Evolutionary conservation across 352 stramenopile species (phyloP).

Genomic region (Pythium volutum): DNA sequence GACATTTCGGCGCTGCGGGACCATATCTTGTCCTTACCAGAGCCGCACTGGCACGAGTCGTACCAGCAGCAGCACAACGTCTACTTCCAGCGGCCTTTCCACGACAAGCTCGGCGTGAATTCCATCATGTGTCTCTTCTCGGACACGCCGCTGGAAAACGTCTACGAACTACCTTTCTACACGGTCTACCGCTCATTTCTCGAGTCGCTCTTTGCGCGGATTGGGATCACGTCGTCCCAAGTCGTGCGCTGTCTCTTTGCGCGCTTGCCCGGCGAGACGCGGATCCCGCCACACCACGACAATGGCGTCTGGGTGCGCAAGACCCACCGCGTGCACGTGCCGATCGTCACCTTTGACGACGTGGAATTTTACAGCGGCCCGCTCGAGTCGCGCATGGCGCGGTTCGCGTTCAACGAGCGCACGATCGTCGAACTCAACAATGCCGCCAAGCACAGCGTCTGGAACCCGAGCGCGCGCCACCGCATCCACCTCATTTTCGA

Average conservation of each 20-base stretch:
- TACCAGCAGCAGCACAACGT: constrained; percentile 77
- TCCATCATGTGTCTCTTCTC: constrained; percentile 96
- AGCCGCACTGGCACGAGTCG: constrained; percentile 37
- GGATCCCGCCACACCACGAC: constrained; percentile 95
- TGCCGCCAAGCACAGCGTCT: constrained; percentile 91
- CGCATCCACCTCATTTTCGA: constrained; percentile 97
- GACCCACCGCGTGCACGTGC: constrained; percentile 93
- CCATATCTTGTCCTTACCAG: constrained; percentile 35
- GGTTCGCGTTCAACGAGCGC: constrained; percentile 86
- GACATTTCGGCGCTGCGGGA: constrained; percentile 37
- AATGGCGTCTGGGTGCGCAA: constrained; percentile 92
- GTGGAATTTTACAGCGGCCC: constrained; percentile 67
- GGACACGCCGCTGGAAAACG: constrained; percentile 93
- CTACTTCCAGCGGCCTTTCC: constrained; percentile 84
- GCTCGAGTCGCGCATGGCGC: constrained; percentile 51
- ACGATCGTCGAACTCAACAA: constrained; percentile 98
- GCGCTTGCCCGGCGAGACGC: constrained; percentile 87
- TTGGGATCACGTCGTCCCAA: constrained; percentile 42
- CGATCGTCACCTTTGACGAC: constrained; percentile 81
- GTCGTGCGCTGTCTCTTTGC: constrained; percentile 93
- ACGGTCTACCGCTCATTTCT: constrained; percentile 38
- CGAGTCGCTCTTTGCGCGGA: constrained; percentile 74
- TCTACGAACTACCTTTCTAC: constrained; percentile 92
- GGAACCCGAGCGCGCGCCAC: constrained; percentile 78
- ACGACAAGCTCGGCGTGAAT: constrained; percentile 94